Evolutionary conservation across 169 alveolate genomes (phyloP).

Genomic region (Plasmodium gaboni): DNA sequence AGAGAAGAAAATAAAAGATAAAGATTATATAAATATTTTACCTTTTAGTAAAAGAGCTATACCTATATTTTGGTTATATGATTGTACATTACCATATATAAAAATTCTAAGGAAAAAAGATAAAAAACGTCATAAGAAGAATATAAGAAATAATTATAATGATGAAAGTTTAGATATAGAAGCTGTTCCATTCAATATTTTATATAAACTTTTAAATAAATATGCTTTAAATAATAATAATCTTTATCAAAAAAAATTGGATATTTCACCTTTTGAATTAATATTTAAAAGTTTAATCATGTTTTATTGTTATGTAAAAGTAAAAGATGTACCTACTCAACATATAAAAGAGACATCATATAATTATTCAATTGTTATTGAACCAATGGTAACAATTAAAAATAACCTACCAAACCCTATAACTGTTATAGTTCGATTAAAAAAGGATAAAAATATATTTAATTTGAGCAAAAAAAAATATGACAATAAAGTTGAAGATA

Average conservation of each 20-base stretch:
- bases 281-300: constrained; percentile 76
- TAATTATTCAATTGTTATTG: constrained; percentile 79
- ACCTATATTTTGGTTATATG: constrained; percentile 70
- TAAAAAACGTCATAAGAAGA: constrained; percentile 27
- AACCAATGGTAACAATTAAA: constrained; percentile 81
- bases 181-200: constrained; percentile 65
- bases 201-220: constrained; percentile 57
- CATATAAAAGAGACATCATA: constrained; percentile 80
- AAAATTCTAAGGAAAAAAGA: constrained; percentile 66
- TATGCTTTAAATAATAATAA: constrained; percentile 61
- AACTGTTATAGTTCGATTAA: constrained; percentile 76
- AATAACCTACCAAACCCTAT: constrained; percentile 82
- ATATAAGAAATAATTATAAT: constrained; percentile 19
- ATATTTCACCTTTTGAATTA: constrained; percentile 80
- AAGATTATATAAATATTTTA: constrained; percentile 42
- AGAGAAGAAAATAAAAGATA: constrained; percentile 19
- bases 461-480: constrained; percentile 25
- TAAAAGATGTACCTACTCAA: constrained; percentile 81
- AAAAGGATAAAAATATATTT: constrained; percentile 64
- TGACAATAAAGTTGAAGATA: constrained; percentile 25
- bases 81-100: constrained; percentile 75
- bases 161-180: constrained; percentile 48
- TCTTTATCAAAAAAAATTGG: constrained; percentile 76
- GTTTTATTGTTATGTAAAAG: constrained; percentile 79
- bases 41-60: constrained; percentile 75